phyloP scores from a whole-genome alignment of 2,329 filamentous ascomycete genomes.

The Colletotrichum acutatum region DNA sequence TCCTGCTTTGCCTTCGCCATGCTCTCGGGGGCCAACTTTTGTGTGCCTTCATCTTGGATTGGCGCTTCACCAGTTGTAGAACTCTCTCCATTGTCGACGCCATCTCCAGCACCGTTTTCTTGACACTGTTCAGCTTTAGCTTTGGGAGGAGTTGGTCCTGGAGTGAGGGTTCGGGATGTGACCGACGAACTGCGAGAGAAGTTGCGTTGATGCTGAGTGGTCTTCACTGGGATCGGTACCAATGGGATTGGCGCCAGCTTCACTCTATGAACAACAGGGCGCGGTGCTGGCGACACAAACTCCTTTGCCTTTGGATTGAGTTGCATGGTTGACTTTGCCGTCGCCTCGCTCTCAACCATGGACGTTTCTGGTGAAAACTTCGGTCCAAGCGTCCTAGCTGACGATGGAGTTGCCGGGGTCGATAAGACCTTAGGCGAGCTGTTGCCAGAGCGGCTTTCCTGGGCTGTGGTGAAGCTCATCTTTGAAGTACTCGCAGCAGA shows the following conservation, averaged over 20 bases:
- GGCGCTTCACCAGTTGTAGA: background rate
- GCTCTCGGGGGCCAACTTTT: background rate
- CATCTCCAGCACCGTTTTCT: background rate
- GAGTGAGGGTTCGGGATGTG: constrained; percentile 20
- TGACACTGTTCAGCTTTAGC: background rate
- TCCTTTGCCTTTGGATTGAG: constrained; percentile 26
- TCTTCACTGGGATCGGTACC: constrained; percentile 21
- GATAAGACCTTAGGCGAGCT: constrained; percentile 1
- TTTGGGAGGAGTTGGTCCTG: constrained; percentile 9
- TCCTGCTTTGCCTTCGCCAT: background rate
- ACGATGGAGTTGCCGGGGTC: constrained; percentile 14
- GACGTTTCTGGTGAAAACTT: background rate
- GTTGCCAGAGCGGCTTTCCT: constrained; percentile 7
- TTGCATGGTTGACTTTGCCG: background rate
- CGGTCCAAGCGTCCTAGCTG: background rate
- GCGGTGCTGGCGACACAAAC: constrained; percentile 5
- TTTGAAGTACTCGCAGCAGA: constrained; percentile 4
- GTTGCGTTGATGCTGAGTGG: background rate
- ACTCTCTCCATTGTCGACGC: background rate
- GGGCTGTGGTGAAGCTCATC: constrained; percentile 10
- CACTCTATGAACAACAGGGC: background rate
- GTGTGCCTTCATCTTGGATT: background rate
- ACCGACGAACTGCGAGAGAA: constrained; percentile 10
- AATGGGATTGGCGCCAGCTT: constrained; percentile 7
- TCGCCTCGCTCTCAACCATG: background rate